Conservation (phyloP, 2,329 filamentous ascomycete species). For the Diaporthe sp. region DNA sequence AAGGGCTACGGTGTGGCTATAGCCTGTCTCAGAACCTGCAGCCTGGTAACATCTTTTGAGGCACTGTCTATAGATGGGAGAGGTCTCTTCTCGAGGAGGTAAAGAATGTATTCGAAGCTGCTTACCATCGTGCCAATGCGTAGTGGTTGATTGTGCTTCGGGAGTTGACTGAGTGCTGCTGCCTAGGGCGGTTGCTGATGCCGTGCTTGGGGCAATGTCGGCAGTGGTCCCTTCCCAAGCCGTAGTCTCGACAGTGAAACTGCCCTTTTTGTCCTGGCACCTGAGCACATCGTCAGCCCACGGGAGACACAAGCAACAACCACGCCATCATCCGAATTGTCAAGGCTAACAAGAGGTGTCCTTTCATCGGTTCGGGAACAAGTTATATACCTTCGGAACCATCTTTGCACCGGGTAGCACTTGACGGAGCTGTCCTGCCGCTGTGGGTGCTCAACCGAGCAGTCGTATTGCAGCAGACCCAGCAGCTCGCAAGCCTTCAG, state of each 20-base stretch:
- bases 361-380: not conserved
- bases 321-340: not conserved
- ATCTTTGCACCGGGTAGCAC: slow-evolving; percentile 71
- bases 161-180: slow-evolving; percentile 21
- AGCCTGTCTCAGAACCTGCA: too few relatives aligned
- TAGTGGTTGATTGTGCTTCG: slow-evolving; percentile 43
- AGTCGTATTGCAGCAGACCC: slow-evolving; percentile 73
- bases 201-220: slow-evolving; percentile 45
- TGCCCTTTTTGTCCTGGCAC: slow-evolving; percentile 70
- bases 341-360: not conserved
- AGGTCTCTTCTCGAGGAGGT: too few relatives aligned
- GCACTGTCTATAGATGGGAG: too few relatives aligned
- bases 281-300: slow-evolving; percentile 52
- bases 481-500: slow-evolving; percentile 69
- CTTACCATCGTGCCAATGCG: slow-evolving; percentile 51
- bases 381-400: slow-evolving; percentile 70
- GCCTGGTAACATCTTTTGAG: too few relatives aligned
- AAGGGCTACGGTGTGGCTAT: too few relatives aligned
- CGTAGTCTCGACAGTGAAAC: slow-evolving; percentile 75
- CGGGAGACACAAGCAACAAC: not conserved
- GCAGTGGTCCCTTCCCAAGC: slow-evolving; percentile 65
- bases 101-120: too few relatives aligned
- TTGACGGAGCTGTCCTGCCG: slow-evolving; percentile 61
- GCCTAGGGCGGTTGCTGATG: slow-evolving; percentile 43
- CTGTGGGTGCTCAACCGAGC: slow-evolving; percentile 65